A percentile compares a stretch with the other conserved stretches of the same genome.
Evolutionary conservation across 23 red algal genomes (phyloP).

Genomic region (Gracilaria domingensis): DNA sequence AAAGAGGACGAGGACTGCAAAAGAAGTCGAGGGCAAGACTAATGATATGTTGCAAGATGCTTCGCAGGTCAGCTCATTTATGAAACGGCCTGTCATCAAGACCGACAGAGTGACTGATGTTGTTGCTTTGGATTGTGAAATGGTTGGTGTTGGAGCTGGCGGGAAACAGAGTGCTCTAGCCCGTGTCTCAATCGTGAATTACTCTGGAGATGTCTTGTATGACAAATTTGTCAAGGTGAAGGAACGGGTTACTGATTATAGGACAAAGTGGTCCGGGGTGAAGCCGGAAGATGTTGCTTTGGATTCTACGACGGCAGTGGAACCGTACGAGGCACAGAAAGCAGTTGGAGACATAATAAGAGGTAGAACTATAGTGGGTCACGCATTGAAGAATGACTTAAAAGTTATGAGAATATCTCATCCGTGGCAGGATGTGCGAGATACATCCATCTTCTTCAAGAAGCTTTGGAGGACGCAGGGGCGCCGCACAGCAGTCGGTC

Average conservation of each 20-base stretch:
- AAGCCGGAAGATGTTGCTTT: constrained; percentile 63
- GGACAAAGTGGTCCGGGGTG: constrained; percentile 85
- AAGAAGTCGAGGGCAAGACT: neutral
- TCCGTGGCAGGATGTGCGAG: constrained; percentile 82
- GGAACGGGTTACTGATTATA: constrained; percentile 90
- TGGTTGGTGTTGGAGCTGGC: constrained; percentile 91
- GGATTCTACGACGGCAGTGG: constrained; percentile 30
- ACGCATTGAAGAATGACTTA: constrained; percentile 92
- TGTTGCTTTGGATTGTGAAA: constrained; percentile 96
- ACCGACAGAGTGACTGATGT: constrained; percentile 44
- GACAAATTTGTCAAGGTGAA: constrained; percentile 83
- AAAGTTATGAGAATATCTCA: constrained; percentile 85
- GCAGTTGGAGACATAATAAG: constrained; percentile 64
- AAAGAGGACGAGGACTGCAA: neutral
- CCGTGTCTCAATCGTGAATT: constrained; percentile 94
- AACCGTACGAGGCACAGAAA: constrained; percentile 75
- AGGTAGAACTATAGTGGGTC: constrained; percentile 90
- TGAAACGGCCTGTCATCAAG: constrained; percentile 52
- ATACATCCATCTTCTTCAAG: constrained; percentile 81
- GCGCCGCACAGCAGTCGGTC: constrained; percentile 36
- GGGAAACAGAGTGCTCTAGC: constrained; percentile 88
- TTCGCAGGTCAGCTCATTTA: constrained; percentile 52
- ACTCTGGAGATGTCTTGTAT: constrained; percentile 80
- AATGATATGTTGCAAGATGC: neutral
- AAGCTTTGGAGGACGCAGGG: constrained; percentile 43